Conservation (phyloP, 2,329 filamentous ascomycete species). For the Aspergillus intermedius region DNA sequence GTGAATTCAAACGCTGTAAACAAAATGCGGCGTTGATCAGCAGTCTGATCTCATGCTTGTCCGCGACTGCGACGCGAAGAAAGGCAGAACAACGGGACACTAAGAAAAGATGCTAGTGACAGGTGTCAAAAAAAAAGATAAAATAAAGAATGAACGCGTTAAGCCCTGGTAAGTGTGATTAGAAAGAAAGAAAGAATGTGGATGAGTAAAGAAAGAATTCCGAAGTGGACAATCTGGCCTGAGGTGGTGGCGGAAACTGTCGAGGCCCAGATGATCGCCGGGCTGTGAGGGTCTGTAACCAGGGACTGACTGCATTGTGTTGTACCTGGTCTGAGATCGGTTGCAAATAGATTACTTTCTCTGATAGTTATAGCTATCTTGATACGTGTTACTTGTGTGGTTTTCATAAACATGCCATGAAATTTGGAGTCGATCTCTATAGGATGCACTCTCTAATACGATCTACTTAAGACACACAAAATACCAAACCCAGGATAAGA, state of each 20-base stretch:
- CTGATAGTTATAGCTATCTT: too few relatives aligned
- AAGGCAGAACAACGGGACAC: neutral
- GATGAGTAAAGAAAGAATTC: neutral
- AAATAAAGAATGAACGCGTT: neutral
- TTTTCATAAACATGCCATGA: too few relatives aligned
- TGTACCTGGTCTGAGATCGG: too few relatives aligned
- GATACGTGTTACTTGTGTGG: too few relatives aligned
- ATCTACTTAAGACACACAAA: too few relatives aligned
- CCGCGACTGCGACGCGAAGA: neutral
- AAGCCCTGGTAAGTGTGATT: neutral
- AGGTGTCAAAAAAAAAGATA: neutral
- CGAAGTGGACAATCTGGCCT: constrained; percentile 24
- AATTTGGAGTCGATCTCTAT: constrained; percentile 6
- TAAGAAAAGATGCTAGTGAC: neutral
- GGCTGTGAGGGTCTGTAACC: neutral
- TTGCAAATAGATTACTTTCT: too few relatives aligned
- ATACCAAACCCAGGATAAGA: neutral
- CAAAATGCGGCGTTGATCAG: neutral
- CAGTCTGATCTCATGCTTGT: neutral
- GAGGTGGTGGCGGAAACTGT: constrained; percentile 8
- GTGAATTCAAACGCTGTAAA: too few relatives aligned
- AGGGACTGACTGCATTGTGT: neutral
- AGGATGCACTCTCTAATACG: neutral
- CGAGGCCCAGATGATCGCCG: neutral
- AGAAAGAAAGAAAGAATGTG: neutral